Evolutionary conservation across 805 yeast species (phyloP).

Genomic region (Yarrowia yakushimensis): DNA sequence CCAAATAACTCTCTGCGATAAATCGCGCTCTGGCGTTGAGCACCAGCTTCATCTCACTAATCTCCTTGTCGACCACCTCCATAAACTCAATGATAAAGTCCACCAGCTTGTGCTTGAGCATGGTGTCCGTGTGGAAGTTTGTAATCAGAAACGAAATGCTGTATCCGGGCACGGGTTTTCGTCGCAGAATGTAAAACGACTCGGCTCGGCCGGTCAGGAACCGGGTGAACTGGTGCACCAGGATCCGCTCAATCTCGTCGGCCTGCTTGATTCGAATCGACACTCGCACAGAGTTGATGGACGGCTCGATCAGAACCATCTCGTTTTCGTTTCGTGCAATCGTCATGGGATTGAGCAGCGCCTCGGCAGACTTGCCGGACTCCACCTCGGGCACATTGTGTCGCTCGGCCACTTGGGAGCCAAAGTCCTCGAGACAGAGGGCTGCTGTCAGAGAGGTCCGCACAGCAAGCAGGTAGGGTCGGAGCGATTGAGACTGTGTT

Average conservation of each 20-base stretch:
- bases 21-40: conserved; percentile 96
- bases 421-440: conserved; percentile 84
- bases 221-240: conserved; percentile 91
- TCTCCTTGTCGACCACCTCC: conserved; percentile 99
- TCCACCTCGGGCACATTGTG: conserved; percentile 97
- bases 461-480: conserved; percentile 92
- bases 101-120: conserved; percentile 91
- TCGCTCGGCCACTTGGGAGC: conserved; percentile 93
- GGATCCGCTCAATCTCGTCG: conserved; percentile 91
- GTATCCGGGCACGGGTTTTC: conserved; percentile 85
- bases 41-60: conserved; percentile 95
- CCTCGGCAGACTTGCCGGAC: conserved; percentile 68
- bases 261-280: conserved; percentile 94
- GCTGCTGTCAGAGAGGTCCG: conserved; percentile 92
- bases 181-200: conserved; percentile 83
- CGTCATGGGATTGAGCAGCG: conserved; percentile 81
- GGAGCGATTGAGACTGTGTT: conserved; percentile 85
- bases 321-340: conserved; percentile 93
- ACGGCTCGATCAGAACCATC: conserved; percentile 86
- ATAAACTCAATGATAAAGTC: conserved; percentile 96
- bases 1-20: conserved; percentile 89
- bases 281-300: conserved; percentile 87
- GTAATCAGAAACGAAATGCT: conserved; percentile 92
- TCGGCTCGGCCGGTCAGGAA: conserved; percentile 95
- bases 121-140: conserved; percentile 89